Evolutionary conservation across 345 rosid genomes (phyloP), one percentile per base, ranked within the genome.

Genomic region (Salix udensis): DNA sequence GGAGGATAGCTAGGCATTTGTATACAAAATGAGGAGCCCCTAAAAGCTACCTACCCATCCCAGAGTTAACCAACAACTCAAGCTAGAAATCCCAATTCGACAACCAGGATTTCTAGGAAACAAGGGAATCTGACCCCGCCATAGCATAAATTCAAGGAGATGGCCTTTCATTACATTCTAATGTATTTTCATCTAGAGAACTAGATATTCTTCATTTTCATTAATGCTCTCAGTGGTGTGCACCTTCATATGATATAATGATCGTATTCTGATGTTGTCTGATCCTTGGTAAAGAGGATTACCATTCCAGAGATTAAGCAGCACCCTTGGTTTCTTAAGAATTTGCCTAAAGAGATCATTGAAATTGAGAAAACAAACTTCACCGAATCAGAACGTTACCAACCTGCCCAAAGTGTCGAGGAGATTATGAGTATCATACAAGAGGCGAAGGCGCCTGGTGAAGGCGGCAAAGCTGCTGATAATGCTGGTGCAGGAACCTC

Each of bases 321-420:
- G 79, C 91, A 89, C 30, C 89, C 89, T 40, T 91, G 93, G 93
- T 91, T 89, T 73, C 87, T 85, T 64, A 88, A 86, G 75, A 91
- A 89, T 50, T 68, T 89, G 65, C 88, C 93, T 0, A 89, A 81
- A 74, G 96, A 89, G 78, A 71, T 89, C 36, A 76, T 86, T 28
- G 91, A 88, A 68, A 87, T 87, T 10, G 91, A 87, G 83, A 86
- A 78, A 67, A 81, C 88, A 42, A 87, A 82, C 78, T 79, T n/a
- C 48, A 76, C 31, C 5, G 81, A 77, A 18, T 46, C 80, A 55
- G 85, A 68, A 15, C 24, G 28, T 2, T 86, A 80, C 70, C 82
- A 84, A 71, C 85, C 81, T 16, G 61, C 67, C 71, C 89, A 86
- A 77, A 82, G 84, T 36, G 81, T 80, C 18, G 87, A 84, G 48